These are phyloP conservation scores for Conringia planisiliqua DNA, from an alignment of 345 rosid genomes.

Conservation along the genomic window DNA sequence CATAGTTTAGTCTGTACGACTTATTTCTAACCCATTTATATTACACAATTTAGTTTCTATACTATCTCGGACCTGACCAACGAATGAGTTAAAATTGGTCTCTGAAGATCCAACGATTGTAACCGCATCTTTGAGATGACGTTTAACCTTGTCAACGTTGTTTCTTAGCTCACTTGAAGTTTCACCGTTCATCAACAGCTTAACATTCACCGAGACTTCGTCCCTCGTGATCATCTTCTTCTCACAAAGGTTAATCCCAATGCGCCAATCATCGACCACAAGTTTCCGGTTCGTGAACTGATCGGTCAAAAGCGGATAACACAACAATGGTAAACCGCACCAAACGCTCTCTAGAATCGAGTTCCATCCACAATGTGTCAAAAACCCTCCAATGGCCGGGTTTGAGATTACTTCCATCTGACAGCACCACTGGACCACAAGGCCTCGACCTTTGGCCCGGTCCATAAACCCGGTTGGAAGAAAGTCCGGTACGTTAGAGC, in stretches of 20 bases:
- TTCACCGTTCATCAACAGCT: constrained; percentile 38
- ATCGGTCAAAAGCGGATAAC: constrained; percentile 61
- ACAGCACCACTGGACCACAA: constrained; percentile 59
- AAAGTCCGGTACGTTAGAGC: constrained; percentile 42
- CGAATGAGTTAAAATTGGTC: constrained; percentile 35
- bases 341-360: constrained; percentile 57
- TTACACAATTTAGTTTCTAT: constrained; percentile 19
- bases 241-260: constrained; percentile 53
- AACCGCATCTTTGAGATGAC: constrained; percentile 37
- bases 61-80: constrained; percentile 22
- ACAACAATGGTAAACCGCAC: constrained; percentile 54
- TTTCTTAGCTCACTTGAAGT: constrained; percentile 31
- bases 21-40: not conserved
- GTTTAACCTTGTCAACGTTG: constrained; percentile 34
- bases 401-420: constrained; percentile 49
- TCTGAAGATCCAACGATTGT: constrained; percentile 43
- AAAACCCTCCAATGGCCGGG: constrained; percentile 57
- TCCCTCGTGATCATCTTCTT: constrained; percentile 32
- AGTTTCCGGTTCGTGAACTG: constrained; percentile 68
- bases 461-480: constrained; percentile 44
- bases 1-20: not conserved
- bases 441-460: constrained; percentile 36
- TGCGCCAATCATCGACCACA: constrained; percentile 65
- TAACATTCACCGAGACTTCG: constrained; percentile 36
- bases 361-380: constrained; percentile 80